These are phyloP conservation scores for Quercus robur DNA, from an alignment of 306 rosid genomes.

Conservation along the genomic window DNA sequence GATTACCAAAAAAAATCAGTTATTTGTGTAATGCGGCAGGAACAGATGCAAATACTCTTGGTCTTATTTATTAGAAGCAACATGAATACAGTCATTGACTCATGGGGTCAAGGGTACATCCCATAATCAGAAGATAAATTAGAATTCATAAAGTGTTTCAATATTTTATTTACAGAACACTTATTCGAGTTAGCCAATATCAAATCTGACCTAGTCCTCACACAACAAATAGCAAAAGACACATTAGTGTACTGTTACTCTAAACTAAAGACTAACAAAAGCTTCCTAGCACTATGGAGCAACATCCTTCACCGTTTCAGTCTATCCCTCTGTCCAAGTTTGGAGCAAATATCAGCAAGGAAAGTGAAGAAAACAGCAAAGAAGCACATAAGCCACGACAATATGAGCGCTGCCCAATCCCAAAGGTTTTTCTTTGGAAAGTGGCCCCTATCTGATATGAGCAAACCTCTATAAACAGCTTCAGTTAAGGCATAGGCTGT, in stretches of 20 bases:
- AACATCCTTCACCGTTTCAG: constrained; percentile 1
- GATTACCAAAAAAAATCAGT: neutral
- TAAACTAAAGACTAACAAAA: neutral
- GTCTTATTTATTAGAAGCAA: neutral
- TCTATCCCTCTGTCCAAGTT: constrained; percentile 17
- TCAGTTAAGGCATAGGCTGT: constrained; percentile 39
- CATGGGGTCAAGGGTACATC: neutral
- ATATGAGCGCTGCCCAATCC: constrained; percentile 23
- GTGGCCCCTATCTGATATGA: constrained; percentile 33
- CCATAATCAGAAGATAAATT: neutral
- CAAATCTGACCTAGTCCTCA: neutral
- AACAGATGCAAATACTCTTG: neutral
- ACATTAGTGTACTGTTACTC: neutral
- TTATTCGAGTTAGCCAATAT: neutral
- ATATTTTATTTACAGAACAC: neutral
- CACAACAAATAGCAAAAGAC: neutral
- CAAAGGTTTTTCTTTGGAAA: constrained; percentile 25
- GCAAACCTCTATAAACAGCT: constrained; percentile 40
- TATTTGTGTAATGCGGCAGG: neutral
- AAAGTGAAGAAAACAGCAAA: constrained; percentile 28
- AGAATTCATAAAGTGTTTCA: neutral
- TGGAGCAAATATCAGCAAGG: constrained; percentile 37
- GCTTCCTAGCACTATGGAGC: neutral
- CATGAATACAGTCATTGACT: neutral
- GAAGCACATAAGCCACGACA: constrained; percentile 30